Evolutionary conservation across 2,329 filamentous ascomycete genomes (phyloP).

Genomic region (Arthroderma uncinatum): DNA sequence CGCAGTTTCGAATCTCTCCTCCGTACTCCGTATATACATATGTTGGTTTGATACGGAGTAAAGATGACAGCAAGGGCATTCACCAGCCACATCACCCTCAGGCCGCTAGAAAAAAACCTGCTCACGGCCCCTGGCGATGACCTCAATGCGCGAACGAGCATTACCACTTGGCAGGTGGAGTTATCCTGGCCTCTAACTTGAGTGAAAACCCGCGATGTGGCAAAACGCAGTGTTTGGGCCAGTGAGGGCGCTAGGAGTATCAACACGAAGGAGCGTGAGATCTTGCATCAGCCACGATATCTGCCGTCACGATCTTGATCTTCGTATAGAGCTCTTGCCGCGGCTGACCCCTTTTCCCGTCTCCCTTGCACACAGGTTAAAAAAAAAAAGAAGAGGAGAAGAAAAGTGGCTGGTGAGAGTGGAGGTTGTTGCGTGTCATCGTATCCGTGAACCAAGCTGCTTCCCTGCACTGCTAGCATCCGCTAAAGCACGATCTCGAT

Average conservation of each 20-base stretch:
- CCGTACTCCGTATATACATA: too few relatives aligned
- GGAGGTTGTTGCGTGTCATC: conserved; percentile 2
- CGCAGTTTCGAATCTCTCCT: not conserved
- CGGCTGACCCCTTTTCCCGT: not conserved
- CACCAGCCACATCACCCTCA: not conserved
- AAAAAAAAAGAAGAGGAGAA: too few relatives aligned
- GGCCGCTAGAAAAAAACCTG: not conserved
- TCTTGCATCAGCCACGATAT: not conserved
- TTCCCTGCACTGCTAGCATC: not conserved
- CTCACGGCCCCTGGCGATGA: too few relatives aligned
- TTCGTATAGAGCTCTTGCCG: not conserved
- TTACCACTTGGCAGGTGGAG: not conserved
- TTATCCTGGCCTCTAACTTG: not conserved
- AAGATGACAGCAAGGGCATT: too few relatives aligned
- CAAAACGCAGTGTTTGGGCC: not conserved
- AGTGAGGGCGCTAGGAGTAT: not conserved
- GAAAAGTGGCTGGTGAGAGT: conserved; percentile 1
- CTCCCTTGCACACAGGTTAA: too few relatives aligned
- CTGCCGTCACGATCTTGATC: not conserved
- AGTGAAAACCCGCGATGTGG: not conserved
- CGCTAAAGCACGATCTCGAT: not conserved
- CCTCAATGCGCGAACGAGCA: too few relatives aligned
- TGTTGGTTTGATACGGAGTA: too few relatives aligned
- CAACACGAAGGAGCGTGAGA: not conserved
- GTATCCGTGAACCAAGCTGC: not conserved